Evolutionary conservation across 163 green algal genomes (phyloP), one percentile per base, ranked within the genome.

Genomic region (Picocystis sp.): DNA sequence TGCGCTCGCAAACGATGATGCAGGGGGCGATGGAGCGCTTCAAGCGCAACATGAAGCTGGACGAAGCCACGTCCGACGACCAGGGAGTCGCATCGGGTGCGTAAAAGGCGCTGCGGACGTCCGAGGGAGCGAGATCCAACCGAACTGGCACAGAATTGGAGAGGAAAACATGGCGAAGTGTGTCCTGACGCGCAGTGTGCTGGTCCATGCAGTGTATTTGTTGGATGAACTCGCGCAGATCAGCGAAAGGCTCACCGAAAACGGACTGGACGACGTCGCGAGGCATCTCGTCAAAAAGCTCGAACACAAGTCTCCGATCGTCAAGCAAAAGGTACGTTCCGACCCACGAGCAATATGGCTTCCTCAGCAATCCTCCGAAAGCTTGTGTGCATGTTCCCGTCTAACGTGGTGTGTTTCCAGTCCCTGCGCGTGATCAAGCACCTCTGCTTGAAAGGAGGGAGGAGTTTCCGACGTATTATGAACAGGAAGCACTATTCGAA

Each of bases 261-360:
- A 38, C 29, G 29, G 29, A 38, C 29, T 38, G 29, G 29, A 38
- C 29, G 65, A 63, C 0, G 65, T 85, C 11, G 73, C 80, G 3
- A 81, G 92, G 10, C 61, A 73, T 11, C 62, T 89, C 14, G 38
- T 62, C 22, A 80, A 70, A 29, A 69, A 78, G 5, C 70, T 94
- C 3, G 47, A 53, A 2, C 53, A 78, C 71, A 78, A 69, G 45
- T 79, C 67, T 3, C 74, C 84, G 0, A 51, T 79, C 3, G 75
- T 91, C 2, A 94, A 94, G 57, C 80, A 82, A 45, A 94, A 94
- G 78, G 83, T 90, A 35, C 1, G 29, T 38, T 8, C 29, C 29
- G 5, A 38, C 22, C 8, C 17, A 21, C 14, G 17, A 8, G 24
- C 25, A 24, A 45, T 22, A 22, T 22, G n/a, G 2, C 8, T 47